Evolutionary conservation across 306 rosid genomes (phyloP).

Genomic region (Urtica urens): DNA sequence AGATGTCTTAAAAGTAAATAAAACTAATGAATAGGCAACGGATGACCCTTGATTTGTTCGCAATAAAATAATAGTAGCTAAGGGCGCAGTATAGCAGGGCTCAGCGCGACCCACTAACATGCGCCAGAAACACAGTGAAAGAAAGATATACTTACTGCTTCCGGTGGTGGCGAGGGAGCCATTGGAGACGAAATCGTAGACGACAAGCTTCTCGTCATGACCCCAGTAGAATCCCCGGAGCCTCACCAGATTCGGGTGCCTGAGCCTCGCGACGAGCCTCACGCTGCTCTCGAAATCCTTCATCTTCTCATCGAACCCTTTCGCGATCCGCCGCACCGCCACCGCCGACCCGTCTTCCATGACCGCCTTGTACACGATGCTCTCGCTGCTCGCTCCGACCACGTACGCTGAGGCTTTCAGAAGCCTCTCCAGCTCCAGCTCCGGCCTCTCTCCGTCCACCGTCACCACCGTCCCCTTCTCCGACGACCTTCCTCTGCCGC

Average conservation of each 20-base stretch:
- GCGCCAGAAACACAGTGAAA: constrained; percentile 4
- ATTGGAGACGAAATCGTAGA: constrained; percentile 59
- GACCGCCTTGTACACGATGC: constrained; percentile 86
- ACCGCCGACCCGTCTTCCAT: constrained; percentile 59
- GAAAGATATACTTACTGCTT: constrained; percentile 39
- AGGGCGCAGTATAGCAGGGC: neutral
- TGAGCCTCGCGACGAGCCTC: constrained; percentile 48
- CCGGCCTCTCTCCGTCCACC: constrained; percentile 49
- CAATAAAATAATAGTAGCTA: too few species aligned
- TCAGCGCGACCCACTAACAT: neutral
- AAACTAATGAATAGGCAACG: too few species aligned
- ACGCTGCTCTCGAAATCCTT: constrained; percentile 70
- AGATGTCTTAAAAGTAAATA: too few species aligned
- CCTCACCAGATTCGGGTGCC: constrained; percentile 62
- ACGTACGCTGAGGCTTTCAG: constrained; percentile 75
- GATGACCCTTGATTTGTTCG: too few species aligned
- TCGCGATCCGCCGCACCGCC: constrained; percentile 80
- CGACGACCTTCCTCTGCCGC: constrained; percentile 21
- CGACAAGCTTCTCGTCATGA: constrained; percentile 67
- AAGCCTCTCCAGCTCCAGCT: constrained; percentile 60
- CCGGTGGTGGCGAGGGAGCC: constrained; percentile 46
- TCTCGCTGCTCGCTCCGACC: constrained; percentile 47
- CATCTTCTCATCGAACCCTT: constrained; percentile 41
- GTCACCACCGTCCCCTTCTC: constrained; percentile 62
- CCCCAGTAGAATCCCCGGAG: constrained; percentile 78